phyloP scores from a whole-genome alignment of 2,329 filamentous ascomycete genomes.

The Pseudocercospora eumusae region DNA sequence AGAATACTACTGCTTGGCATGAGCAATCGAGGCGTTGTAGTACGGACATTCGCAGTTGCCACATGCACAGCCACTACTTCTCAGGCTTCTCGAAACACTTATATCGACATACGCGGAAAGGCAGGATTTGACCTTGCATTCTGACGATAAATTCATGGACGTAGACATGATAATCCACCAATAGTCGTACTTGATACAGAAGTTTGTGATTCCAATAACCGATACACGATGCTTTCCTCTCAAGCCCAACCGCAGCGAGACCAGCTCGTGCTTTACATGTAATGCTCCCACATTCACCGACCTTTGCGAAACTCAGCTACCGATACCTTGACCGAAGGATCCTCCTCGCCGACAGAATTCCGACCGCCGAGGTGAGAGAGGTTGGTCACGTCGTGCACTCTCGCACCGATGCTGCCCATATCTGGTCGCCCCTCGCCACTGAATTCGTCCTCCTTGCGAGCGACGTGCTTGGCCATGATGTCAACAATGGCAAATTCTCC shows the following conservation, averaged over 20 bases:
- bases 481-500: constrained; percentile 11
- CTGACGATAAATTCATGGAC: too few species aligned
- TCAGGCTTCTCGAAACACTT: too few species aligned
- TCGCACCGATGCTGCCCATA: constrained; percentile 13
- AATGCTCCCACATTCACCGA: neutral
- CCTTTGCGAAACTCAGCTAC: neutral
- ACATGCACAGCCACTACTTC: too few species aligned
- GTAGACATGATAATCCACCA: too few species aligned
- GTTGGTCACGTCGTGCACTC: constrained; percentile 6
- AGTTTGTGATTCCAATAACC: neutral
- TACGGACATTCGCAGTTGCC: too few species aligned
- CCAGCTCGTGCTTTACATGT: constrained; percentile 3
- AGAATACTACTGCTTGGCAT: too few species aligned
- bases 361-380: constrained; percentile 3
- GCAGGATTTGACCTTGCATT: too few species aligned
- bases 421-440: constrained; percentile 16
- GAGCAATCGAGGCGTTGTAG: neutral
- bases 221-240: neutral
- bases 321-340: constrained; percentile 3
- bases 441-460: constrained; percentile 12
- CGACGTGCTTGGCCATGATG: constrained; percentile 20
- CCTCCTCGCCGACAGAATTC: neutral
- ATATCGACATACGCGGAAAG: too few species aligned
- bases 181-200: neutral
- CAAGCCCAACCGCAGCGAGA: neutral